These are phyloP conservation scores for Liquidambar formosana DNA, from an alignment of 164 flowering plant genomes.

Conservation along the genomic window DNA sequence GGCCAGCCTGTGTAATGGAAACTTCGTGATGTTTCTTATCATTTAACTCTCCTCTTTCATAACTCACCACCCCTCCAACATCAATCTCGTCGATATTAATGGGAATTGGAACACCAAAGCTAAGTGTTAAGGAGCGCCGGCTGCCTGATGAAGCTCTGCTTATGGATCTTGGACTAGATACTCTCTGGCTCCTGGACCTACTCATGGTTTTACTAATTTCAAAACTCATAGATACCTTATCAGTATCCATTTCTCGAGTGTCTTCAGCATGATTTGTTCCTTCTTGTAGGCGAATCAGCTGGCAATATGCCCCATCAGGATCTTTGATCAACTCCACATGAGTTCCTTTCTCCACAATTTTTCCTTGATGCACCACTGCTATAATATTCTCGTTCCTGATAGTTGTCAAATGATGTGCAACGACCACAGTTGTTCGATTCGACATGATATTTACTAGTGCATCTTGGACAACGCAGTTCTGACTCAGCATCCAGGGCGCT, in stretches of 20 bases:
- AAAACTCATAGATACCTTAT: background rate
- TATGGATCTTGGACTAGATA: slow-evolving; percentile 5
- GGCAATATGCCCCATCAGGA: slow-evolving; percentile 20
- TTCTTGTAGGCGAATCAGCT: slow-evolving; percentile 15
- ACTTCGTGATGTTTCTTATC: background rate
- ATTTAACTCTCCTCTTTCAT: background rate
- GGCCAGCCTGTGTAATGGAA: slow-evolving; percentile 7
- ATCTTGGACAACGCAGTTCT: slow-evolving; percentile 20
- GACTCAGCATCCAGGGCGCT: slow-evolving; percentile 8
- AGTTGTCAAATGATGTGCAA: slow-evolving; percentile 19
- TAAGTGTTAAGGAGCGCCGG: slow-evolving; percentile 1
- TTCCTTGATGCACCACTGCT: slow-evolving; percentile 16
- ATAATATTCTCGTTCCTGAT: slow-evolving; percentile 16
- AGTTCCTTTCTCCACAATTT: slow-evolving; percentile 19
- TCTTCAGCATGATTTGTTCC: background rate
- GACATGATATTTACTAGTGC: slow-evolving; percentile 14
- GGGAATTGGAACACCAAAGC: slow-evolving; percentile 3
- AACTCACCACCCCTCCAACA: too few relatives aligned
- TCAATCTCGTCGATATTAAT: background rate
- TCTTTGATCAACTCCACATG: slow-evolving; percentile 14
- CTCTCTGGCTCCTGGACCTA: slow-evolving; percentile 6
- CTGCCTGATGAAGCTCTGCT: slow-evolving; percentile 10
- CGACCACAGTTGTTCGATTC: slow-evolving; percentile 14
- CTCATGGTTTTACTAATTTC: background rate
- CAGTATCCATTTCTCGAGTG: background rate